Base-by-base conservation (phyloP, 164 flowering plant genomes). In the Nymphaea thermarum region DNA sequence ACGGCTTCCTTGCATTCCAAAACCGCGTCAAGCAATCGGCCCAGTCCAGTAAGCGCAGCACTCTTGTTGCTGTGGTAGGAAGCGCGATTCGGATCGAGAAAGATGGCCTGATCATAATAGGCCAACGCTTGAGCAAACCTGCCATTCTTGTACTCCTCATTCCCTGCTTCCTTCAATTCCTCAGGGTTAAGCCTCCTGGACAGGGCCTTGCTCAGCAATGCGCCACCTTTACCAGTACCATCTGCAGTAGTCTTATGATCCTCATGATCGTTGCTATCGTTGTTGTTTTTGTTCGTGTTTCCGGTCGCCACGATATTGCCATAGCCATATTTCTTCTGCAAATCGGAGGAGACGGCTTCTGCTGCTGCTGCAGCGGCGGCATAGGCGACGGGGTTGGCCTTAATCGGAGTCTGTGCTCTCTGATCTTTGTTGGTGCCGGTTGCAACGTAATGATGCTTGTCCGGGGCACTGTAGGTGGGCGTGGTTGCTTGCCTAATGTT, bases 121-220 rank as follows among this genome's bases (percentile, higher is more conserved):
- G 71, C 82, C 71, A 91, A 73, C 5, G 97, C 97, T 77, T 89
- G 89, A 4, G 79, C 78, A 55, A 74, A 87, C 43, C 79, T 86
- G 0, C 97, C 98, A 70, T 81, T 78, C 71, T 80, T 89, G 74
- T 83, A 94, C 42, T 84, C 86, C 57, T 85, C 90, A 70, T 93
- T 93, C n/a, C 97, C 97, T 81, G 85, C 74, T 11, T 44, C 70
- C 72, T 91, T 91, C 68, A 89, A 72, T 10, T 60, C 73, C 69
- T 85, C 97, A 11, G 96, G 85, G 59, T 87, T 86, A 62, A 71
- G 42, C 64, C 67, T 78, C 44, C 18, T 76, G 18, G 75, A 71
- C 62, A 82, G 44, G 60, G 89, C 93, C 53, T 90, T 63, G 64
- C 90, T 80, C 51, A 87, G 64, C 0, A 82, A 77, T 51, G 6